A percentile compares a stretch with the other conserved stretches of the same genome.
phyloP scores from a whole-genome alignment of 352 stramenopile genomes.

The Peronospora destructor region DNA sequence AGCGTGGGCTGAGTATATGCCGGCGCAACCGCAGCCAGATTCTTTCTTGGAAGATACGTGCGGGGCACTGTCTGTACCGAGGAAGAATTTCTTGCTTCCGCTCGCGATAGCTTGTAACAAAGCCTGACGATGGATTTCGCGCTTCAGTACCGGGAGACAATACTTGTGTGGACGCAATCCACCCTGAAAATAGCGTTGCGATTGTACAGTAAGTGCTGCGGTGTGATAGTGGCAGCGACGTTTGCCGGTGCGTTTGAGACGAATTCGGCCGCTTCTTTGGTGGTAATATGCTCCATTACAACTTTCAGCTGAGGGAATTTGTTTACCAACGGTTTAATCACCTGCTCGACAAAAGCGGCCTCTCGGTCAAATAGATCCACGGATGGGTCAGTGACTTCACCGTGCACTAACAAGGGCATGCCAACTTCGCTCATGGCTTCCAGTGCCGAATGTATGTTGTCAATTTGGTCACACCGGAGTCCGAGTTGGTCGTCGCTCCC shows the following conservation, averaged over 20 bases:
- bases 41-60: slow-evolving; percentile 92
- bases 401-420: slow-evolving; percentile 95
- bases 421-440: slow-evolving; percentile 67
- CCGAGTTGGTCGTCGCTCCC: slow-evolving; percentile 98
- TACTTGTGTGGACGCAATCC: slow-evolving; percentile 98
- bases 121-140: slow-evolving; percentile 87
- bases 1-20: slow-evolving; percentile 95
- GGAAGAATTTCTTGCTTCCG: slow-evolving; percentile 95
- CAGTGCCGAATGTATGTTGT: slow-evolving; percentile 89
- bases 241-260: slow-evolving; percentile 84
- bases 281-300: slow-evolving; percentile 99
- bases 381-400: slow-evolving; percentile 90
- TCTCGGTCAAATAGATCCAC: slow-evolving; percentile 99
- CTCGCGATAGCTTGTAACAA: slow-evolving; percentile 87
- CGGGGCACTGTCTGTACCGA: slow-evolving; percentile 97
- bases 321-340: slow-evolving; percentile 91
- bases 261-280: slow-evolving; percentile 93
- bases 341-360: slow-evolving; percentile 92
- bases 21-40: slow-evolving; percentile 88
- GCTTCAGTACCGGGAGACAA: slow-evolving; percentile 99
- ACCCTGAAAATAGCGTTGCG: slow-evolving; percentile 91
- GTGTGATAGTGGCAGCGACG: slow-evolving; percentile 97
- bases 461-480: slow-evolving; percentile 95
- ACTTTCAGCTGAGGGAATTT: slow-evolving; percentile 94
- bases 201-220: slow-evolving; percentile 99